Evolutionary conservation across 129 eudicot genomes (phyloP), one percentile per base, ranked within the genome.

Genomic region (Flaveria robusta): DNA sequence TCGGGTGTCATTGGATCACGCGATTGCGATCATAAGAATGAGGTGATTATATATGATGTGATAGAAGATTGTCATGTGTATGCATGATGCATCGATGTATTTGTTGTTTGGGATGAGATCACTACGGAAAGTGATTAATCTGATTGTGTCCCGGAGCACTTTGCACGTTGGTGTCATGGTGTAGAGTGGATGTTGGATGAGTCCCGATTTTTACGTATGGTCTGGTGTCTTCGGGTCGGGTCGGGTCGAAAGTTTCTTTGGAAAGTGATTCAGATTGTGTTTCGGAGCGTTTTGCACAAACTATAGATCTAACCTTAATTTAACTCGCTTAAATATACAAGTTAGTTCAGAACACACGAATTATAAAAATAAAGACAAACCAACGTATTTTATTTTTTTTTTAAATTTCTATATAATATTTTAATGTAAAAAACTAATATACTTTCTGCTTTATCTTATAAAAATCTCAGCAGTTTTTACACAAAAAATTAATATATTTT

Each of bases 1-100:
- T 93, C 96, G 66, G 86, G 83, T 78, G 90, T 84, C 97, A 88
- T 90, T 62, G 67, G 31, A 9, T 71, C 71, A 54, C 54, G 15
- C 60, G 39, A 50, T 46, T 81, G 70, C 68, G 74, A 84, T 79
- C 69, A 80, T 9, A 65, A 70, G 18, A 54, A 18, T 46, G 9
- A 2, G n/a, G 27, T 74, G 9, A 51, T 20, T 51, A 9, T 31
- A 49, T 5, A 34, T 34, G 39, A 71, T 60, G 4, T 24, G 46
- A 41, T 50, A 29, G 0, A 12, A 12, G 15, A 56, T 43, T 29
- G 15, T 31, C 0, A 34, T 14, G 52, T 18, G 29, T 41, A 19
- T 42, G 34, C 39, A 66, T 66, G 23, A n/a, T 56, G 42, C 22
- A 43, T n/a, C n/a, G n/a, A n/a, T 34, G 39, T 5, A 4, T 34